These are phyloP conservation scores for Lactifluus hygrophoroides DNA, from an alignment of 768 basidiomycete genomes.

Conservation along the genomic window DNA sequence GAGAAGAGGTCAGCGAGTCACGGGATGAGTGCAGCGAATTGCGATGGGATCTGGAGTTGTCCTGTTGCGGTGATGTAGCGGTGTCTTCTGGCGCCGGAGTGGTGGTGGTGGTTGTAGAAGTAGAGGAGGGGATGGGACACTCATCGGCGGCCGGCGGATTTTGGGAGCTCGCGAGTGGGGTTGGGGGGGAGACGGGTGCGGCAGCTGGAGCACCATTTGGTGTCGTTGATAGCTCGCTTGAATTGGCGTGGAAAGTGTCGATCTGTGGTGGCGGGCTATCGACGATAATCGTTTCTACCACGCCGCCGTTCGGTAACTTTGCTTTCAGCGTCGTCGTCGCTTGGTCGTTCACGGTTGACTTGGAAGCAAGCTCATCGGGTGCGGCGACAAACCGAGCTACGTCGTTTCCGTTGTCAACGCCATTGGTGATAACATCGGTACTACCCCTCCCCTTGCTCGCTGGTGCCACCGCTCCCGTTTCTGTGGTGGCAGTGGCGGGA, in stretches of 20 bases:
- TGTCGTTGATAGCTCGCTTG: not conserved
- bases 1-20: conserved; percentile 36
- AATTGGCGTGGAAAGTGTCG: no score
- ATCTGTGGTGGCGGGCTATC: not conserved
- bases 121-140: not conserved
- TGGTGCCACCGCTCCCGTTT: not conserved
- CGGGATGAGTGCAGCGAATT: conserved; percentile 28
- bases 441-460: not conserved
- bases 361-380: not conserved
- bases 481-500: not conserved
- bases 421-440: not conserved
- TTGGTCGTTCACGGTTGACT: not conserved
- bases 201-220: not conserved
- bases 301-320: not conserved
- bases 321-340: not conserved
- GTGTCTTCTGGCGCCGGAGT: conserved; percentile 2
- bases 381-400: not conserved
- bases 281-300: not conserved
- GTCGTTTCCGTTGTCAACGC: not conserved
- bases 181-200: conserved; percentile 1
- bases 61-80: conserved; percentile 8
- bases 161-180: conserved; percentile 7
- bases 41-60: conserved; percentile 26
- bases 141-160: not conserved
- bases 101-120: not conserved